Conservation (phyloP, 345 rosid genomes). For the Eucalyptus marginata region DNA sequence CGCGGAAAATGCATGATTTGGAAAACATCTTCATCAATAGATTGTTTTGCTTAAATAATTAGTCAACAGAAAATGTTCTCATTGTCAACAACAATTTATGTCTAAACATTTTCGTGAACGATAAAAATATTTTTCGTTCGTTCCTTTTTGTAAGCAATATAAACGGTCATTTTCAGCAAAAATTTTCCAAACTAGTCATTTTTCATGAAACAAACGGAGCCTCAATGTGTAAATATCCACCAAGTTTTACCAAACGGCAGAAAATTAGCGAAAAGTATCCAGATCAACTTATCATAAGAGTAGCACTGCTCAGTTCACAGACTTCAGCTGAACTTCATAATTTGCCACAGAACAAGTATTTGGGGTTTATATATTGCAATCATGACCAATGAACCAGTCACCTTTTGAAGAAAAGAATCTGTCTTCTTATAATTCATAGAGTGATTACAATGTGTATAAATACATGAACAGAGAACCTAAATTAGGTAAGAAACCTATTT, state of each 20-base stretch:
- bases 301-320: neutral
- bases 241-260: neutral
- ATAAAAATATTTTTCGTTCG: too few species aligned
- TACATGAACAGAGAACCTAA: too few species aligned
- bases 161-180: too few species aligned
- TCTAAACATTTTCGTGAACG: neutral
- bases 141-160: neutral
- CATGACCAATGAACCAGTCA: neutral
- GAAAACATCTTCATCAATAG: too few species aligned
- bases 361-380: neutral
- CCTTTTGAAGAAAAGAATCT: too few species aligned
- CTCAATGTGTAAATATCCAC: neutral
- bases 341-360: neutral
- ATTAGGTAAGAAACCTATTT: too few species aligned
- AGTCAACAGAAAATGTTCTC: neutral
- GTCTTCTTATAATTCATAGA: too few species aligned
- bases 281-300: neutral
- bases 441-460: too few species aligned
- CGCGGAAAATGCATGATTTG: accelerated
- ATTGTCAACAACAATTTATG: too few species aligned
- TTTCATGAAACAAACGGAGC: neutral
- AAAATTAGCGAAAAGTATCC: neutral
- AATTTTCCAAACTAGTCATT: neutral
- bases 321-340: neutral
- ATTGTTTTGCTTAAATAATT: neutral